Conservation (phyloP, 2,329 filamentous ascomycete genomes). For the Monosporascus sp. region DNA sequence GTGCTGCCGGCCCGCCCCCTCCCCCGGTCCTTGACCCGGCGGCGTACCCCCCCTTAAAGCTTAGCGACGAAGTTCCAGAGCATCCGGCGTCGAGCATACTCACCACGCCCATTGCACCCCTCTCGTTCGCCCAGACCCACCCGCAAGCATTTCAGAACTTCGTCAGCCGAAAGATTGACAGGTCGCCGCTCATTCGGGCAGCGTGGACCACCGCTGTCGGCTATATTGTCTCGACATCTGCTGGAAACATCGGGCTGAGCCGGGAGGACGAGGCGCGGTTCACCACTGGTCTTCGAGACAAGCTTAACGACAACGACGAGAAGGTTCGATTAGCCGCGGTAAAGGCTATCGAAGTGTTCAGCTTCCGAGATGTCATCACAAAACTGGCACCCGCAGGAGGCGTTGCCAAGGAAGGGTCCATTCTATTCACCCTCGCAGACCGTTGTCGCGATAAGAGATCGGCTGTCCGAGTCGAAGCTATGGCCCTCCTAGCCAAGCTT, state of each 20-base stretch:
- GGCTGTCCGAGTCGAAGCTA: constrained; percentile 77
- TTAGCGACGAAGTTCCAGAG: constrained; percentile 52
- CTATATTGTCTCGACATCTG: constrained; percentile 84
- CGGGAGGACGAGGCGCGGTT: constrained; percentile 74
- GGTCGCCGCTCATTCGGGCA: constrained; percentile 72
- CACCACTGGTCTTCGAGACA: constrained; percentile 69
- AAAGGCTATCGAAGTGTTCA: constrained; percentile 74
- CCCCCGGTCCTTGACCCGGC: constrained; percentile 69
- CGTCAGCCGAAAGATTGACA: constrained; percentile 79
- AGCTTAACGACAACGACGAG: constrained; percentile 84
- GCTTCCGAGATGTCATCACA: constrained; percentile 71
- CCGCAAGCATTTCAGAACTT: constrained; percentile 76
- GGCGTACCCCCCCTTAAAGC: constrained; percentile 72
- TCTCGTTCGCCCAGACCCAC: constrained; percentile 84
- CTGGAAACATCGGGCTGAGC: constrained; percentile 82
- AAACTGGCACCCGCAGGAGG: constrained; percentile 76
- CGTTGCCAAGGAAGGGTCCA: constrained; percentile 68
- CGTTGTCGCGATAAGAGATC: constrained; percentile 82
- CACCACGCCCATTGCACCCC: constrained; percentile 77
- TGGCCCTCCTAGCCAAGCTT: constrained; percentile 75
- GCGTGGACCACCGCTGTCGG: constrained; percentile 83
- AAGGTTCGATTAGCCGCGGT: constrained; percentile 88
- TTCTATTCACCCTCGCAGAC: constrained; percentile 78
- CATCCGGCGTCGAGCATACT: constrained; percentile 56
- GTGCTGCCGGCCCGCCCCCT: constrained; percentile 79